These are phyloP conservation scores for Beauveria sp. DNA, from an alignment of 2,329 filamentous ascomycete genomes.

Conservation along the genomic window DNA sequence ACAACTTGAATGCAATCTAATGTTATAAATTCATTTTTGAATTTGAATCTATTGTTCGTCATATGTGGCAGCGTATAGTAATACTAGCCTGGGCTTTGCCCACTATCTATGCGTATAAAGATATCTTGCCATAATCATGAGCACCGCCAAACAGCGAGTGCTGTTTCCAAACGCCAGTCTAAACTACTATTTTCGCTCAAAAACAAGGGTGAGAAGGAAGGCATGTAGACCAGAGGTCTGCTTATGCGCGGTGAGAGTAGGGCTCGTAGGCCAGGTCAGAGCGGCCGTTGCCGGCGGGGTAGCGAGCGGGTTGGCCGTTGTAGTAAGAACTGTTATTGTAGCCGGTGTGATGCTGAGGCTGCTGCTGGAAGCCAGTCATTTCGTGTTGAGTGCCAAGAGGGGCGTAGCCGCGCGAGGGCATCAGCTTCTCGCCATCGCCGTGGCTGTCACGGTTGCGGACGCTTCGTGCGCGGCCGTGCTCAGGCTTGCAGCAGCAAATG, in stretches of 20 bases:
- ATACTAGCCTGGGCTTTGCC: neutral
- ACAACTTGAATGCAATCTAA: neutral
- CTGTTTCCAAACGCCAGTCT: slow-evolving; percentile 9
- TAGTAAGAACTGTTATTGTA: slow-evolving; percentile 9
- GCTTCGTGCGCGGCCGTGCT: slow-evolving; percentile 20
- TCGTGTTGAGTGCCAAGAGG: slow-evolving; percentile 28
- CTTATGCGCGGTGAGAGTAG: slow-evolving; percentile 50
- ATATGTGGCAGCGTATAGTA: neutral
- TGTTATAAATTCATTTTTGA: neutral
- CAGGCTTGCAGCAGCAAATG: slow-evolving; percentile 78
- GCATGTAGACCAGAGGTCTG: neutral
- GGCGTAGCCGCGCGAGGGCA: slow-evolving; percentile 32
- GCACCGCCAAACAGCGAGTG: neutral
- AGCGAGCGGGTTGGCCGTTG: slow-evolving; percentile 26
- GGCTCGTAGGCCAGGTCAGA: slow-evolving; percentile 56
- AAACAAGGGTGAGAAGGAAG: neutral
- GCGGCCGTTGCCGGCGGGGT: slow-evolving; percentile 34
- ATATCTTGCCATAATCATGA: slow-evolving; percentile 11
- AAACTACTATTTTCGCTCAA: neutral
- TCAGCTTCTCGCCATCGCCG: slow-evolving; percentile 43
- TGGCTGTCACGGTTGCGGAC: slow-evolving; percentile 26
- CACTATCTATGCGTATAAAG: slow-evolving; percentile 3
- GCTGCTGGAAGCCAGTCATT: slow-evolving; percentile 30
- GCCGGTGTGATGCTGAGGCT: slow-evolving; percentile 20
- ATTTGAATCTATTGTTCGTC: neutral